phyloP scores from a whole-genome alignment of 495 filamentous ascomycete genomes.

The Poronia punctata region DNA sequence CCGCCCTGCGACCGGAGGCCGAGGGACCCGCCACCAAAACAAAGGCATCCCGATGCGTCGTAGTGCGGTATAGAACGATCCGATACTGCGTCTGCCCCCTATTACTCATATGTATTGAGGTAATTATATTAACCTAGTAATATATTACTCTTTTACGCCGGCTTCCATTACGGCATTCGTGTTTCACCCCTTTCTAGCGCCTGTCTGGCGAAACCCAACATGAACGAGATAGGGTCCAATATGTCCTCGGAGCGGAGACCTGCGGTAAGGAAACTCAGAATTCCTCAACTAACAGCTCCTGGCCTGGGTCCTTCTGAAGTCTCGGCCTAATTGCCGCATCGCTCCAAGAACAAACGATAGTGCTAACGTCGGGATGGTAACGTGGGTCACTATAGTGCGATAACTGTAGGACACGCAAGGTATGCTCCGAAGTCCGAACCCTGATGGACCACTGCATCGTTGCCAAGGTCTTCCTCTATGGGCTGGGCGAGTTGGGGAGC shows the following conservation, averaged over 20 bases:
- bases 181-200: background rate
- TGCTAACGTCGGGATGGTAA: background rate
- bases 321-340: background rate
- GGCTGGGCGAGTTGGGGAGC: too few species aligned
- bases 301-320: background rate
- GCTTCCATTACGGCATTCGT: too few species aligned
- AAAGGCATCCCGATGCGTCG: too few species aligned
- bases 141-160: too few species aligned
- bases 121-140: too few species aligned
- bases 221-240: slow-evolving; percentile 12
- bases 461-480: too few species aligned
- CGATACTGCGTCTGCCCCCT: too few species aligned
- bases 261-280: slow-evolving; percentile 12
- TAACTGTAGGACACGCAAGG: slow-evolving; percentile 21
- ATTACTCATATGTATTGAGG: too few species aligned
- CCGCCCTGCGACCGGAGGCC: slow-evolving; percentile 16
- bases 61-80: too few species aligned
- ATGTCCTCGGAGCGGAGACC: slow-evolving; percentile 15
- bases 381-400: slow-evolving; percentile 15
- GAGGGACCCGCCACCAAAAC: slow-evolving; percentile 16
- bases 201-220: slow-evolving; percentile 1
- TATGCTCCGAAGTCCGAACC: slow-evolving; percentile 2
- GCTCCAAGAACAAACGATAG: background rate
- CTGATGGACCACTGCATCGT: too few species aligned
- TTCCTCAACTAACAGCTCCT: background rate